Conservation (phyloP, 257 asterid genomes). For the Leonotis leonurus region DNA sequence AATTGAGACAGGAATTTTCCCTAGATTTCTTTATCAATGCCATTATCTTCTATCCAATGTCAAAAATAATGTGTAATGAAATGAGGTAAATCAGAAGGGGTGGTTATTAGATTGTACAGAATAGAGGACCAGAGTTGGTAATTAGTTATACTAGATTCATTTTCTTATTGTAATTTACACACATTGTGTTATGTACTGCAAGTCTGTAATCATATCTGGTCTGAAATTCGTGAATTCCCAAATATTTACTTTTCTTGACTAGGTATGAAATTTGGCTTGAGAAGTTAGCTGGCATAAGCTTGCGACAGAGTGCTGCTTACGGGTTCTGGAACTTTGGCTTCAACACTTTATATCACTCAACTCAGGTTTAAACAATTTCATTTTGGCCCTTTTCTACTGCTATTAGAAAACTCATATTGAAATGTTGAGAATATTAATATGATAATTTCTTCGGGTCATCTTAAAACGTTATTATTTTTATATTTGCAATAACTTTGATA, state of each 20-base stretch:
- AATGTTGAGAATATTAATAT: not conserved
- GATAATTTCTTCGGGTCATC: not conserved
- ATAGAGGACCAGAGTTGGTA: not conserved
- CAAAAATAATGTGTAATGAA: not conserved
- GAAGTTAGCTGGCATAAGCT: conserved; percentile 66
- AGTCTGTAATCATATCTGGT: conserved; percentile 5
- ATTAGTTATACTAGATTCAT: not conserved
- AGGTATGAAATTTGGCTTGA: conserved; percentile 74
- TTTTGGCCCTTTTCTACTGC: too few relatives aligned
- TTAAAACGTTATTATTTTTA: too few relatives aligned
- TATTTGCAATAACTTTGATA: too few relatives aligned
- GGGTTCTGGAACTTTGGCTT: conserved; percentile 91
- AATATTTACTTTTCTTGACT: conserved; percentile 13
- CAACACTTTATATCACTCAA: conserved; percentile 78
- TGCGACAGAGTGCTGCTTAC: conserved; percentile 96
- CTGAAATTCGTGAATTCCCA: conserved; percentile 3
- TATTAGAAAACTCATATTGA: too few relatives aligned
- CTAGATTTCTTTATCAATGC: not conserved
- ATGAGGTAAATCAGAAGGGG: not conserved
- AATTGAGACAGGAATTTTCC: not conserved
- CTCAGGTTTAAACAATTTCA: conserved; percentile 58
- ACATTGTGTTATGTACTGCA: not conserved
- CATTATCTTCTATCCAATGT: not conserved
- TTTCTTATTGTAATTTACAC: not conserved
- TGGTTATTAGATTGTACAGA: not conserved